Evolutionary conservation across 805 yeast genomes (phyloP), one percentile per base, ranked within the genome.

Genomic region (Priceomyces medius): DNA sequence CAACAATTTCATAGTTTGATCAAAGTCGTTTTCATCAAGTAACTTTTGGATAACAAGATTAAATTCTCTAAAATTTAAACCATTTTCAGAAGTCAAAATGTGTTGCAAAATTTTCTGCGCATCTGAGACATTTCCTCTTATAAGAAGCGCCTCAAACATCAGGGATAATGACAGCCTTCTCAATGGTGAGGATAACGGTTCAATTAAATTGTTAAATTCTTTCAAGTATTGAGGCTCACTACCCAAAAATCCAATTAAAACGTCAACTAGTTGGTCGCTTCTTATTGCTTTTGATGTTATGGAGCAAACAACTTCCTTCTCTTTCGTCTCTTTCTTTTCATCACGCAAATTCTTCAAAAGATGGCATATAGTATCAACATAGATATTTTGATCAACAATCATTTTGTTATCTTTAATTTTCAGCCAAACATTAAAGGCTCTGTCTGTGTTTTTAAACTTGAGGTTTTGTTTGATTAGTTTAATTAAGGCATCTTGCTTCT

Each of bases 91-190:
- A 9, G 55, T 51, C 40, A 62, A 50, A 7, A 70, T 64, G 7
- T 59, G 47, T 42, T 53, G 57, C 14, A 63, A 49, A 20, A 66
- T 47, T 38, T 49, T 55, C 31, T 63, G 63, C 0, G 70, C 58
- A 4, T 59, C 65, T 2, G 40, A 46, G 24, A 56, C 63, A 33
- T 58, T 55, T 32, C 56, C 53, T 38, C 56, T 62, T 10, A 29
- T 20, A 27, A 64, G 41, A 35, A 67, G 66, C 5, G 61, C 50
- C 14, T 51, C 46, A 35, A 68, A 61, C 21, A 70, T 49, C 45
- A 58, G 59, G 3, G 69, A 57, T 5, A 68, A 46, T 2, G 69
- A 56, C 50, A 56, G 58, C 18, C 71, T 46, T 20, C 51, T 47
- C n/a, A 68, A 45, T 6, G 70, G 71, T 4, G 65, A 55, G n/a